Evolutionary conservation across 1,284 basidiomycete species (phyloP).

Genomic region (Phellopilus nigrolimitatus): DNA sequence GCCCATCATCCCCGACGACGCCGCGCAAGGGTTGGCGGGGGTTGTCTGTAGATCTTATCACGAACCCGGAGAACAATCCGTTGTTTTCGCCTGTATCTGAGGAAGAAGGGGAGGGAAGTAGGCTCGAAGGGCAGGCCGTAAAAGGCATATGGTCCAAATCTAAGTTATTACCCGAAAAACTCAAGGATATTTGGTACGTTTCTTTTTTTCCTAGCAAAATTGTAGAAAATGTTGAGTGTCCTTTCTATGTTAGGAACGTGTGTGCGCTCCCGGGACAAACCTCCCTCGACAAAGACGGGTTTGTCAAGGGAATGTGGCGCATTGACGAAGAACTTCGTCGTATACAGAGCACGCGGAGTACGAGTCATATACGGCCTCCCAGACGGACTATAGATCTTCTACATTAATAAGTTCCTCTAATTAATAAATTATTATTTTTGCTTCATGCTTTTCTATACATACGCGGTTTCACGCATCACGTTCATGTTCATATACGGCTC

Average conservation of each 20-base stretch:
- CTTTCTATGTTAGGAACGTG: conserved; percentile 46
- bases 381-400: neutral
- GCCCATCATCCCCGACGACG: conserved; percentile 23
- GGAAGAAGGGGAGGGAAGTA: conserved; percentile 35
- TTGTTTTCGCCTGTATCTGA: conserved; percentile 26
- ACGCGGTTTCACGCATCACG: no score
- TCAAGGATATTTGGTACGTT: conserved; percentile 63
- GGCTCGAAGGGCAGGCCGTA: conserved; percentile 51
- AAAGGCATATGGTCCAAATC: conserved; percentile 61
- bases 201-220: conserved; percentile 17
- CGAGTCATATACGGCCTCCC: conserved; percentile 21
- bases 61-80: conserved; percentile 36
- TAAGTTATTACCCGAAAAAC: conserved; percentile 44
- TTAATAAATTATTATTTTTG: neutral
- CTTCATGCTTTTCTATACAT: neutral
- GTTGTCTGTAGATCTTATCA: conserved; percentile 66
- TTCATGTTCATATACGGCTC: neutral
- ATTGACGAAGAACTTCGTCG: conserved; percentile 79
- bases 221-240: conserved; percentile 9
- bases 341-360: conserved; percentile 33
- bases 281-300: conserved; percentile 57
- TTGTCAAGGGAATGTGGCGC: conserved; percentile 76
- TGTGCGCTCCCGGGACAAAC: conserved; percentile 55
- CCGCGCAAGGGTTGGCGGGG: conserved; percentile 61
- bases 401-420: neutral